These are phyloP conservation scores for Tolypocladium capitatum DNA, from an alignment of 2,329 filamentous ascomycete species.

Conservation along the genomic window DNA sequence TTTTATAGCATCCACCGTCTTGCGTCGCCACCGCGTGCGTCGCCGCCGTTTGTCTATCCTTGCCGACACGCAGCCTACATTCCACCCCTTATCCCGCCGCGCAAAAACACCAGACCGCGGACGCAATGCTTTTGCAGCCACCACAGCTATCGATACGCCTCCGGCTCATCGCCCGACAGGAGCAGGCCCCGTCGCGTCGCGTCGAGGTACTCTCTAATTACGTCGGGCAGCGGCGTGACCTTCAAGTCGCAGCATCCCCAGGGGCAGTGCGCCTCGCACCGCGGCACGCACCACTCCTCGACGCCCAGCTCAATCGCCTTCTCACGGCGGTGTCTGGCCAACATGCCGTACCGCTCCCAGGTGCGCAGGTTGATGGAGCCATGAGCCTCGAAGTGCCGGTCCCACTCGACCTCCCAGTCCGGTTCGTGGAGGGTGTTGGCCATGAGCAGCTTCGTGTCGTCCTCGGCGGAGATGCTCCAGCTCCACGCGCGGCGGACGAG, in stretches of 20 bases:
- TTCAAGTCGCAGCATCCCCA: conserved; percentile 5
- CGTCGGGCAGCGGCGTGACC: neutral
- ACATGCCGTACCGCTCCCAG: conserved; percentile 11
- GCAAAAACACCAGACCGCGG: neutral
- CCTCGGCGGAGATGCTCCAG: conserved; percentile 6
- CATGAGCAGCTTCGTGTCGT: conserved; percentile 9
- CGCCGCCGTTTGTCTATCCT: too few species aligned
- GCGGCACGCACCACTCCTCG: conserved; percentile 1
- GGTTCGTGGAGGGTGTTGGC: conserved; percentile 9
- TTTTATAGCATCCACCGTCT: neutral
- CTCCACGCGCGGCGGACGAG: conserved; percentile 7
- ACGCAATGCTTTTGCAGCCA: neutral
- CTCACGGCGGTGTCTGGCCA: conserved; percentile 10
- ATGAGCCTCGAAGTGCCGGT: conserved; percentile 9
- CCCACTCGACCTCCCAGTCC: conserved; percentile 10
- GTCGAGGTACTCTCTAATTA: conserved; percentile 1
- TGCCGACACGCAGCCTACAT: too few species aligned
- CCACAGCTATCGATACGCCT: neutral
- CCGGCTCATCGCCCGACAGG: neutral
- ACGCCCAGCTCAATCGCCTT: conserved; percentile 3
- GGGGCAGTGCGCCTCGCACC: conserved; percentile 3
- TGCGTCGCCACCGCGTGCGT: too few species aligned
- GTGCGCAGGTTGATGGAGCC: conserved; percentile 10
- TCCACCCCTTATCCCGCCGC: neutral
- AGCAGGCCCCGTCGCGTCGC: neutral